These are phyloP conservation scores for Microbotryum lychnidis-dioicae DNA, from an alignment of 1,284 basidiomycete species.

Conservation along the genomic window DNA sequence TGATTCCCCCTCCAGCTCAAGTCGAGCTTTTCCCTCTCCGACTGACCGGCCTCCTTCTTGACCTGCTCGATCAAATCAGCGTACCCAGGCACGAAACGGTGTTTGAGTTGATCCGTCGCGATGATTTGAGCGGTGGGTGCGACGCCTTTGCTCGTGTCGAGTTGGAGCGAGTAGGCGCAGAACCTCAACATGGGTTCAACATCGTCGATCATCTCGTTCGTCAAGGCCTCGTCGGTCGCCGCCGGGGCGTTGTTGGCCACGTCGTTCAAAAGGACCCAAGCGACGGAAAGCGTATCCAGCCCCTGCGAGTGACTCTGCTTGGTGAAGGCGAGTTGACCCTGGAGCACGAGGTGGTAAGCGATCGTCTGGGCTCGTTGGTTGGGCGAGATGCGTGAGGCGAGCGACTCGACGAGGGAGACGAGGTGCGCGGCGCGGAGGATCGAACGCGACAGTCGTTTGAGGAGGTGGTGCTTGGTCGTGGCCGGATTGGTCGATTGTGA, in stretches of 20 bases:
- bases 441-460: conserved; percentile 29
- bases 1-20: conserved; percentile 73
- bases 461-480: conserved; percentile 24
- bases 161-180: conserved; percentile 73
- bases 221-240: conserved; percentile 84
- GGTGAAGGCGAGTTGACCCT: conserved; percentile 44
- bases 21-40: conserved; percentile 37
- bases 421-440: conserved; percentile 17
- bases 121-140: conserved; percentile 5
- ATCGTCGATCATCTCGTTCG: conserved; percentile 73
- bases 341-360: conserved; percentile 42
- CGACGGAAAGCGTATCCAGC: conserved; percentile 65
- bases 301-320: conserved; percentile 67
- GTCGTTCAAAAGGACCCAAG: conserved; percentile 64
- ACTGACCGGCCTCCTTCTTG: conserved; percentile 47
- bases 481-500: conserved; percentile 7
- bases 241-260: conserved; percentile 60
- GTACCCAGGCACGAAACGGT: conserved; percentile 54
- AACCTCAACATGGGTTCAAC: conserved; percentile 86
- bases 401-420: conserved; percentile 15
- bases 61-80: conserved; percentile 51
- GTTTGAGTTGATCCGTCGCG: conserved; percentile 47
- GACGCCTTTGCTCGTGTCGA: conserved; percentile 20
- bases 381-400: conserved; percentile 14
- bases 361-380: conserved; percentile 36